Conservation (phyloP, 768 basidiomycete genomes). For the Flagelloscypha sp. region DNA sequence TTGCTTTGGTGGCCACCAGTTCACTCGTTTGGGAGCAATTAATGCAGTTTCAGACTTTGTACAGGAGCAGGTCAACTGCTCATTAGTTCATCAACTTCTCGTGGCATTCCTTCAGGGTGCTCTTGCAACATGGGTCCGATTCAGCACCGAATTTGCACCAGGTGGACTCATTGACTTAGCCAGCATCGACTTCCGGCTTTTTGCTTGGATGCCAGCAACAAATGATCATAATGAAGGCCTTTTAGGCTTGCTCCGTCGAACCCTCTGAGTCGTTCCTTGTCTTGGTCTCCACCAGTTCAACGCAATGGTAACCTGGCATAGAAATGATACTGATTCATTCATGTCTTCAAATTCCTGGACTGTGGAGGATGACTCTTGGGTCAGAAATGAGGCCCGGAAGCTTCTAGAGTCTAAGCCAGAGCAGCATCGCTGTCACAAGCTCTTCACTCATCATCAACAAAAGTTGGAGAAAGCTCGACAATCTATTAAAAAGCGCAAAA, state of each 20-base stretch:
- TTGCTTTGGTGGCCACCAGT: slow-evolving; percentile 7
- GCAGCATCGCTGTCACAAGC: neutral
- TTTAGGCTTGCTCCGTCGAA: slow-evolving; percentile 5
- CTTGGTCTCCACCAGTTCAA: slow-evolving; percentile 5
- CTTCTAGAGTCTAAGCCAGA: slow-evolving; percentile 2
- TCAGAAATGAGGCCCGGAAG: slow-evolving; percentile 1
- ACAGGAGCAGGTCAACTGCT: slow-evolving; percentile 3
- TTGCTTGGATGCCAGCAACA: slow-evolving; percentile 8
- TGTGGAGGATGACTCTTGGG: slow-evolving; percentile 3
- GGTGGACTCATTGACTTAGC: slow-evolving; percentile 10
- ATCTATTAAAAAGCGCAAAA: no score
- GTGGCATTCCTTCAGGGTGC: slow-evolving; percentile 12
- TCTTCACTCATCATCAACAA: no score
- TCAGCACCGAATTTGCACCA: slow-evolving; percentile 10
- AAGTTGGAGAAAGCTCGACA: no score
- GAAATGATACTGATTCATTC: slow-evolving; percentile 7
- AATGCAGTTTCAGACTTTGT: slow-evolving; percentile 1
- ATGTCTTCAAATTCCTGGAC: slow-evolving; percentile 5
- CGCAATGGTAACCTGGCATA: slow-evolving; percentile 1
- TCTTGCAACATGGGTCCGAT: slow-evolving; percentile 7
- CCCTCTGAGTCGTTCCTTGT: slow-evolving; percentile 2
- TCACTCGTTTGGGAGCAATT: slow-evolving; percentile 5
- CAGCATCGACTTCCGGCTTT: slow-evolving; percentile 1
- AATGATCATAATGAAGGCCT: slow-evolving; percentile 12
- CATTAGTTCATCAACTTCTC: slow-evolving; percentile 5